These are phyloP conservation scores for Massariosphaeria phaeospora DNA, from an alignment of 495 filamentous ascomycete genomes.

Conservation along the genomic window DNA sequence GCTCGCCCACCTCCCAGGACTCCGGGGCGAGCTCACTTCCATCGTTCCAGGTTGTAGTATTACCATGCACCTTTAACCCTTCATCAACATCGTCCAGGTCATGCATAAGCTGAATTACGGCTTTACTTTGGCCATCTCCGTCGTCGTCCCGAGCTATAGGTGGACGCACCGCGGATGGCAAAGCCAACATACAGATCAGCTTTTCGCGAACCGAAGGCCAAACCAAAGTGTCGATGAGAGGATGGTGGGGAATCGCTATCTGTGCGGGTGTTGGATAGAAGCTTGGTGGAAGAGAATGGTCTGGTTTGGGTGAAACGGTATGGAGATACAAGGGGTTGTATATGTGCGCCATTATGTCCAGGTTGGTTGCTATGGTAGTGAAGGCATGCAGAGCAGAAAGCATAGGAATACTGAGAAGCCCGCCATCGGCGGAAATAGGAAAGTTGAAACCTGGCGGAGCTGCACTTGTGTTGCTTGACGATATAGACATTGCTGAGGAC, in stretches of 20 bases:
- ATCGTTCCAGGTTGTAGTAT: slow-evolving; percentile 1
- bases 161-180: slow-evolving; percentile 43
- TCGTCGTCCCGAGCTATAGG: slow-evolving; percentile 37
- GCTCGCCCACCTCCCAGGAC: slow-evolving; percentile 48
- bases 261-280: slow-evolving; percentile 25
- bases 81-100: slow-evolving; percentile 50
- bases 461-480: not conserved
- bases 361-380: slow-evolving; percentile 19
- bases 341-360: slow-evolving; percentile 13
- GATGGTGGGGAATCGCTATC: slow-evolving; percentile 47
- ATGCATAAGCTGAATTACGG: slow-evolving; percentile 42
- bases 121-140: slow-evolving; percentile 22
- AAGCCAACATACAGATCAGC: slow-evolving; percentile 42
- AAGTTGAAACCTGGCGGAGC: slow-evolving; percentile 8
- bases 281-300: slow-evolving; percentile 23
- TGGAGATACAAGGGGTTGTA: slow-evolving; percentile 20
- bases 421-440: slow-evolving; percentile 15
- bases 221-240: slow-evolving; percentile 47
- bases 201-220: slow-evolving; percentile 49
- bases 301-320: slow-evolving; percentile 27
- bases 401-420: slow-evolving; percentile 12
- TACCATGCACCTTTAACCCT: slow-evolving; percentile 42
- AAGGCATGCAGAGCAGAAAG: slow-evolving; percentile 13
- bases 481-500: not conserved
- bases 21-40: slow-evolving; percentile 40